Conservation (phyloP, 2,329 filamentous ascomycete genomes). For the Colletotrichum endophyticum region DNA sequence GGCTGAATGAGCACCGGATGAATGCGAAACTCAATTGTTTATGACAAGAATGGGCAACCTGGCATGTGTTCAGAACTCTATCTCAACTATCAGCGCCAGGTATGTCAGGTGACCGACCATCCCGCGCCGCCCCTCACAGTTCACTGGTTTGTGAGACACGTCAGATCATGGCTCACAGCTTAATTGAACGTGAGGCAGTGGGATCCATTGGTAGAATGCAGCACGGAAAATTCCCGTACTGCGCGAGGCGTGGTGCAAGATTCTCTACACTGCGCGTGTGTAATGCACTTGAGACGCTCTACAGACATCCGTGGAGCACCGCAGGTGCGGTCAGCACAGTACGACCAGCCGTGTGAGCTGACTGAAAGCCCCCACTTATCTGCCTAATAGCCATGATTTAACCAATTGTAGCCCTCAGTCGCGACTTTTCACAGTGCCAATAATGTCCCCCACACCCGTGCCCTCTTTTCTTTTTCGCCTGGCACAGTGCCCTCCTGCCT, state of each 20-base stretch:
- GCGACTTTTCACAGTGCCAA: not conserved
- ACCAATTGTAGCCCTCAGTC: not conserved
- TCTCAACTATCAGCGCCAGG: not conserved
- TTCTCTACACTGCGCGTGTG: not conserved
- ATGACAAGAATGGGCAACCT: not conserved
- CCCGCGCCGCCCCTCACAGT: not conserved
- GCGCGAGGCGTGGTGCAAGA: not conserved
- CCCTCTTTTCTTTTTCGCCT: not conserved
- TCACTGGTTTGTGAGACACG: not conserved
- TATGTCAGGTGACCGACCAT: not conserved
- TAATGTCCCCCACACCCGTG: not conserved
- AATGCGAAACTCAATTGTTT: not conserved
- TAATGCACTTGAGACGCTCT: not conserved
- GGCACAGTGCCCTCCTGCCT: not conserved
- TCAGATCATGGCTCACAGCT: not conserved
- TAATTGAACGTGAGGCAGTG: not conserved
- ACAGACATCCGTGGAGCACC: not conserved
- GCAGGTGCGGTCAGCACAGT: not conserved
- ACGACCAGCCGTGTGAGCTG: not conserved
- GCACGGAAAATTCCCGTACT: not conserved
- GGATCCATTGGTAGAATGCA: not conserved
- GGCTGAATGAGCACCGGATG: not conserved
- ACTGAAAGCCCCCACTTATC: not conserved
- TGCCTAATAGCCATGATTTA: not conserved
- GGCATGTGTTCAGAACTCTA: not conserved